Conservation (phyloP, 495 filamentous ascomycete species). For the Xylaria telfairii region DNA sequence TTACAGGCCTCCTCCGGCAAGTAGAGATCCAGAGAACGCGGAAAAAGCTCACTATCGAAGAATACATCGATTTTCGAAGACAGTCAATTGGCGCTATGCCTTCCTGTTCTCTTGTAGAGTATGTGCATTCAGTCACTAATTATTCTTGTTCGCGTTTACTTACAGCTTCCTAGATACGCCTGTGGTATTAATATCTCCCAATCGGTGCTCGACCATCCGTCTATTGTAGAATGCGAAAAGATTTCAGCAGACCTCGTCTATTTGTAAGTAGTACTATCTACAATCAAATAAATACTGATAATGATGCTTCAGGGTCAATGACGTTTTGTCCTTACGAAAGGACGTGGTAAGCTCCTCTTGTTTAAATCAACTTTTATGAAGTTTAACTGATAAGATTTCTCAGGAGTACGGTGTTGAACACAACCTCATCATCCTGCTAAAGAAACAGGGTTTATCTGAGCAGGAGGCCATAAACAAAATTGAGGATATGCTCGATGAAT, state of each 20-base stretch:
- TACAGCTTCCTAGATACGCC: not conserved
- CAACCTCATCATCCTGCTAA: slow-evolving; percentile 1
- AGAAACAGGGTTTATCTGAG: not conserved
- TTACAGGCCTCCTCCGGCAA: slow-evolving; percentile 6
- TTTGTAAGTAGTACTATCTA: slow-evolving; percentile 2
- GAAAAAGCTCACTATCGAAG: slow-evolving; percentile 2
- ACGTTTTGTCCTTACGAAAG: slow-evolving; percentile 17
- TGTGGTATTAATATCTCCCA: slow-evolving; percentile 12
- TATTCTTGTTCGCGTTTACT: not conserved
- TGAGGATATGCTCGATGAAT: not conserved
- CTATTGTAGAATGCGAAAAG: slow-evolving; percentile 7
- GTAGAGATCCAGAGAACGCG: slow-evolving; percentile 13
- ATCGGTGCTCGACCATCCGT: not conserved
- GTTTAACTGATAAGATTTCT: not conserved
- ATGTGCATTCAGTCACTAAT: not conserved
- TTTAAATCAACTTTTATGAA: too few relatives aligned
- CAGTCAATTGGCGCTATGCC: slow-evolving; percentile 13
- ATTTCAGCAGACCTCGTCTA: slow-evolving; percentile 13
- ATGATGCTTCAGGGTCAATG: slow-evolving; percentile 15
- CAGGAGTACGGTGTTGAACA: slow-evolving; percentile 17
- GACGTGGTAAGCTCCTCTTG: not conserved
- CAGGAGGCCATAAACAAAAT: slow-evolving; percentile 14
- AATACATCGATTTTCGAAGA: slow-evolving; percentile 16
- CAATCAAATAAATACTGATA: not conserved
- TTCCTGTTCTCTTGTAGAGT: slow-evolving; percentile 12